Evolutionary conservation across 495 filamentous ascomycete genomes (phyloP).

Genomic region (Penicillium desertorum): DNA sequence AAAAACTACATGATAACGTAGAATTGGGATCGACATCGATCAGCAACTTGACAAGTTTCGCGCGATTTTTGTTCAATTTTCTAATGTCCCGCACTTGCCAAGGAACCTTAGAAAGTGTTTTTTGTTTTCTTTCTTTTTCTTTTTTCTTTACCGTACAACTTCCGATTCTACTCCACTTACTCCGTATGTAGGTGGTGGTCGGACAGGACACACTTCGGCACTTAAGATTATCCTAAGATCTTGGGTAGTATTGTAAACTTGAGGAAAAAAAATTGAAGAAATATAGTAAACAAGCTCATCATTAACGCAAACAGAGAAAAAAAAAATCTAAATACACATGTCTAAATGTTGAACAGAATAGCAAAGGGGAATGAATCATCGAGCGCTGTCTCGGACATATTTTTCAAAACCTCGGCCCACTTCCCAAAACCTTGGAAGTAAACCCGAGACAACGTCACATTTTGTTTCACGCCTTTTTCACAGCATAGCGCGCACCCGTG

Average conservation of each 20-base stretch:
- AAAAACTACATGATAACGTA: no score
- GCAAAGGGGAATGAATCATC: slow-evolving; percentile 13
- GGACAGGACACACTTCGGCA: background rate
- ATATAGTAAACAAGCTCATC: slow-evolving; percentile 1
- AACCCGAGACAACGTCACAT: background rate
- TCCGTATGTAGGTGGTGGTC: no score
- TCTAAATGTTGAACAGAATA: slow-evolving; percentile 14
- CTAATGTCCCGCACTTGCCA: slow-evolving; percentile 1
- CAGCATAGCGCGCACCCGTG: slow-evolving; percentile 43
- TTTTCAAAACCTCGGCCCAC: slow-evolving; percentile 4
- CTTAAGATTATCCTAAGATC: background rate
- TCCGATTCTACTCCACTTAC: no score
- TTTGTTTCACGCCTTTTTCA: slow-evolving; percentile 17
- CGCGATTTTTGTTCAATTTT: background rate
- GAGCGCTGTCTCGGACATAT: slow-evolving; percentile 6
- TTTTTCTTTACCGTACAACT: background rate
- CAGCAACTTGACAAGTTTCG: background rate
- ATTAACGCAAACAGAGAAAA: slow-evolving; percentile 6
- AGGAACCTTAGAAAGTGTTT: background rate
- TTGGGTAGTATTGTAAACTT: background rate
- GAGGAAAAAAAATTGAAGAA: background rate
- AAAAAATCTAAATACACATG: slow-evolving; percentile 3
- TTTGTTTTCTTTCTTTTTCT: background rate
- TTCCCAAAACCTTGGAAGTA: background rate
- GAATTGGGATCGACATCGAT: background rate